Evolutionary conservation across 2,329 filamentous ascomycete species (phyloP).

Genomic region (Beauveria sp.): DNA sequence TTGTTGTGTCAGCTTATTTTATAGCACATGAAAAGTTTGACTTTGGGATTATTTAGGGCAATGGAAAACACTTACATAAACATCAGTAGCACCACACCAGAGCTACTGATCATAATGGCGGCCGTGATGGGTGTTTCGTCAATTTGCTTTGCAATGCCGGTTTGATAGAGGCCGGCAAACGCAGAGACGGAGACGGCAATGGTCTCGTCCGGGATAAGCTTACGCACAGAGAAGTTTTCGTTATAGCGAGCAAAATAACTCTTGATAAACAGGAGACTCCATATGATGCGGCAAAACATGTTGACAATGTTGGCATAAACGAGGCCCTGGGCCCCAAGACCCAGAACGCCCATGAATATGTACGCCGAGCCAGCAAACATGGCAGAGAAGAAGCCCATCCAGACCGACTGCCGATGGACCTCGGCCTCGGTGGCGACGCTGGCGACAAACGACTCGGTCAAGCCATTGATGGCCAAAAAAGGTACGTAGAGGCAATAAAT

Average conservation of each 20-base stretch:
- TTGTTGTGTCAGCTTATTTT: constrained; percentile 8
- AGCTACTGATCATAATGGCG: constrained; percentile 40
- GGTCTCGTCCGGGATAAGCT: constrained; percentile 22
- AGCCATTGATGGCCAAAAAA: constrained; percentile 82
- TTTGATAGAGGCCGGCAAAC: constrained; percentile 19
- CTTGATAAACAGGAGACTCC: constrained; percentile 68
- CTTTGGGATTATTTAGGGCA: neutral
- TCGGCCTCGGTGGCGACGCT: constrained; percentile 71
- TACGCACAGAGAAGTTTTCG: constrained; percentile 21
- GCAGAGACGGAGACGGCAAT: constrained; percentile 22
- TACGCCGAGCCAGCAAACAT: constrained; percentile 70
- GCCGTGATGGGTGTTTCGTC: constrained; percentile 22
- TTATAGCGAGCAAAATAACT: constrained; percentile 49
- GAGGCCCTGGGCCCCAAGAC: constrained; percentile 69
- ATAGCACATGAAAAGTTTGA: constrained; percentile 2
- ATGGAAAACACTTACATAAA: constrained; percentile 48
- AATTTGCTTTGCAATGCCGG: constrained; percentile 19
- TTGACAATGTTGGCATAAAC: constrained; percentile 86
- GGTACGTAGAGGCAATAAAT: constrained; percentile 91
- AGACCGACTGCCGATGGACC: constrained; percentile 68
- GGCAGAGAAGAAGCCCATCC: constrained; percentile 77
- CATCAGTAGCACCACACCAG: constrained; percentile 44
- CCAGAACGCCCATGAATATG: constrained; percentile 61
- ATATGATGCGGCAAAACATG: constrained; percentile 77
- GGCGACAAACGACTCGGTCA: constrained; percentile 87